phyloP scores from a whole-genome alignment of 2,329 filamentous ascomycete genomes.

The Bipolaris sorokiniana region DNA sequence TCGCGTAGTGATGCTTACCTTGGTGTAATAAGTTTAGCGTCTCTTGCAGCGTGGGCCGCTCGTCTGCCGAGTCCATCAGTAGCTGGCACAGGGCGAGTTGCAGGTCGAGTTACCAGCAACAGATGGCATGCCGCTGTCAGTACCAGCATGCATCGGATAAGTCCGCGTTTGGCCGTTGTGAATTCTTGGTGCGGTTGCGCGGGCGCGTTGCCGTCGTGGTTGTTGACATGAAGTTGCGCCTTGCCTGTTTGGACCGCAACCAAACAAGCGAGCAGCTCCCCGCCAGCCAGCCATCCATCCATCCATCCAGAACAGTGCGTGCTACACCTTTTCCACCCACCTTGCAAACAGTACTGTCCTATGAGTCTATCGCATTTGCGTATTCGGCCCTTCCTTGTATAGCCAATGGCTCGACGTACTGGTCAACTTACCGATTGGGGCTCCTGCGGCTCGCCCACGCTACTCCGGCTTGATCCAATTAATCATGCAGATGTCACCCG shows the following conservation, averaged over 20 bases:
- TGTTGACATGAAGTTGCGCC: conserved; percentile 38
- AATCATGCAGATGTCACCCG: conserved; percentile 50
- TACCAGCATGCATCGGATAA: conserved; percentile 28
- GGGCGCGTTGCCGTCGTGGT: conserved; percentile 33
- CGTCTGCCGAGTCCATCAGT: conserved; percentile 39
- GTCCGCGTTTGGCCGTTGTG: conserved; percentile 33
- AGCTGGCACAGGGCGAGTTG: conserved; percentile 8
- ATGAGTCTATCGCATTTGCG: conserved; percentile 3
- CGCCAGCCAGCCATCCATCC: conserved; percentile 3
- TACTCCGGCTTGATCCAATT: conserved; percentile 34
- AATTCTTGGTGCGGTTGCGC: conserved; percentile 11
- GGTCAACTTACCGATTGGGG: conserved; percentile 25
- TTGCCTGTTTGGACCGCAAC: conserved; percentile 24
- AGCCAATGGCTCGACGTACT: conserved; percentile 9
- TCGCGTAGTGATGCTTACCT: conserved; percentile 36
- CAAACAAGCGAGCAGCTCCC: conserved; percentile 32
- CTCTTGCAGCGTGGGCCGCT: conserved; percentile 40
- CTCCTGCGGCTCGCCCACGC: conserved; percentile 31
- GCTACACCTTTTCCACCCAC: conserved; percentile 12
- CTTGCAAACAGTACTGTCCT: conserved; percentile 11
- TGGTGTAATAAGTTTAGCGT: conserved; percentile 46
- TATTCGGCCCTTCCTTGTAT: conserved; percentile 11
- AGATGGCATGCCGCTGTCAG: conserved; percentile 40
- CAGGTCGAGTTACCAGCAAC: conserved; percentile 32
- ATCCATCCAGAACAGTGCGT: conserved; percentile 7